These are phyloP conservation scores for Nannizzia gypsea DNA, from an alignment of 2,329 filamentous ascomycete genomes.

Conservation along the genomic window DNA sequence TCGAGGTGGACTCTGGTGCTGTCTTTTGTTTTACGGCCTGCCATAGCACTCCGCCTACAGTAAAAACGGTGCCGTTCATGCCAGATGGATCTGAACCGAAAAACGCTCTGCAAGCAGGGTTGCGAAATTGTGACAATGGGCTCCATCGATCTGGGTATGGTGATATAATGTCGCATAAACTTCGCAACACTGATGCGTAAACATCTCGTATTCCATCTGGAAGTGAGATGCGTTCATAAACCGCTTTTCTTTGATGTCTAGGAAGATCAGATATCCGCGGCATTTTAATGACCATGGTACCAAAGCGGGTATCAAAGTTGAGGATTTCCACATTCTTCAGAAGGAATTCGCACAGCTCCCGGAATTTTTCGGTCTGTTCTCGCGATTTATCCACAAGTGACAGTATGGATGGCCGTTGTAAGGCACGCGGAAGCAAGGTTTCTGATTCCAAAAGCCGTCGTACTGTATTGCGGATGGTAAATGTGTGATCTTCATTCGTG, in stretches of 20 bases:
- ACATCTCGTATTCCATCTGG: constrained; percentile 22
- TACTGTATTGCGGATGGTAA: constrained; percentile 72
- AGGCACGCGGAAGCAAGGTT: constrained; percentile 51
- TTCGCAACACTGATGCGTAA: background rate
- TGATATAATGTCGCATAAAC: constrained; percentile 3
- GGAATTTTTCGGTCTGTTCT: constrained; percentile 33
- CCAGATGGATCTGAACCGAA: background rate
- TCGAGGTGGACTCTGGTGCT: background rate
- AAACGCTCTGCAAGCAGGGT: background rate
- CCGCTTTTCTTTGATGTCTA: background rate
- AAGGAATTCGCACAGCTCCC: constrained; percentile 44
- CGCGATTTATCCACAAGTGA: constrained; percentile 46
- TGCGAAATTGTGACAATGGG: background rate
- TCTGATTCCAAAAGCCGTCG: constrained; percentile 51
- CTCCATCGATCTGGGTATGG: constrained; percentile 1
- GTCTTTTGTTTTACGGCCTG: constrained; percentile 22
- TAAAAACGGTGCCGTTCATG: constrained; percentile 31
- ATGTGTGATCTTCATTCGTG: constrained; percentile 65
- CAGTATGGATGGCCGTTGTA: constrained; percentile 55
- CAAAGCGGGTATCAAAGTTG: constrained; percentile 24
- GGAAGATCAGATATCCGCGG: background rate
- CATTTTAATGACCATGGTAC: constrained; percentile 19
- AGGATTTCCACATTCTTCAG: constrained; percentile 31
- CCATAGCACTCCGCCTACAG: constrained; percentile 39
- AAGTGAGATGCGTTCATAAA: constrained; percentile 18